Percentiles rank a stretch among this genome's conserved stretches.
Conservation (phyloP, 495 filamentous ascomycete genomes). For the Daldinia grandis region DNA sequence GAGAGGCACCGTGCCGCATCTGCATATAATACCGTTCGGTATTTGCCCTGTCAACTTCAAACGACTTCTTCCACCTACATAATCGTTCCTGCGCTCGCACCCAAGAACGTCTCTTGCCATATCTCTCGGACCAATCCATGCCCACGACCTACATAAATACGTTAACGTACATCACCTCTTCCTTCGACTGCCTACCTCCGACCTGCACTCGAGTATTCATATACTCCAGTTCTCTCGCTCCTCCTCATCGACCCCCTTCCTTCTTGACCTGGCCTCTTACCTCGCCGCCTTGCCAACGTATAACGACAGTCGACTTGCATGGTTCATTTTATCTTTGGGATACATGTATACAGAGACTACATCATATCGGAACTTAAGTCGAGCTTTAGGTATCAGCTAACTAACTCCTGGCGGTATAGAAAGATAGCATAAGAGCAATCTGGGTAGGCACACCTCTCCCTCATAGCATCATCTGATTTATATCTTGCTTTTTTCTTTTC, state of each 20-base stretch:
- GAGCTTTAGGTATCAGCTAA: slow-evolving; percentile 3
- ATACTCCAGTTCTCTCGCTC: slow-evolving; percentile 13
- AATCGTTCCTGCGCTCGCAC: slow-evolving; percentile 15
- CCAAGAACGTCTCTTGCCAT: slow-evolving; percentile 23
- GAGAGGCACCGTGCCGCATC: slow-evolving; percentile 14
- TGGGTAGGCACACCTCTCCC: slow-evolving; percentile 19
- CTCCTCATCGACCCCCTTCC: not conserved
- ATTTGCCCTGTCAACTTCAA: slow-evolving; percentile 25
- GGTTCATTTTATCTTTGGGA: slow-evolving; percentile 5
- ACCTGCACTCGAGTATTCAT: slow-evolving; percentile 14
- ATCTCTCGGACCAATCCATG: slow-evolving; percentile 27
- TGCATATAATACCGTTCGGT: slow-evolving; percentile 23
- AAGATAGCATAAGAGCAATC: slow-evolving; percentile 13
- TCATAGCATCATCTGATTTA: slow-evolving; percentile 11
- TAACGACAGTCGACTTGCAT: slow-evolving; percentile 17
- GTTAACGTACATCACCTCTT: slow-evolving; percentile 32
- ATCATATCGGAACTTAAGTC: slow-evolving; percentile 10
- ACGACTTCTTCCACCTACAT: not conserved
- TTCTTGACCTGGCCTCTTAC: not conserved
- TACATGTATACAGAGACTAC: slow-evolving; percentile 20
- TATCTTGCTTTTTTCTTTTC: no score
- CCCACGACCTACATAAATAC: slow-evolving; percentile 27
- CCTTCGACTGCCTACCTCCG: slow-evolving; percentile 31
- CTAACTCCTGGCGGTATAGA: slow-evolving; percentile 2
- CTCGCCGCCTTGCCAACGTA: slow-evolving; percentile 9